These are phyloP conservation scores for Fraxinus nigra DNA, from an alignment of 305 asterid species.

Conservation along the genomic window DNA sequence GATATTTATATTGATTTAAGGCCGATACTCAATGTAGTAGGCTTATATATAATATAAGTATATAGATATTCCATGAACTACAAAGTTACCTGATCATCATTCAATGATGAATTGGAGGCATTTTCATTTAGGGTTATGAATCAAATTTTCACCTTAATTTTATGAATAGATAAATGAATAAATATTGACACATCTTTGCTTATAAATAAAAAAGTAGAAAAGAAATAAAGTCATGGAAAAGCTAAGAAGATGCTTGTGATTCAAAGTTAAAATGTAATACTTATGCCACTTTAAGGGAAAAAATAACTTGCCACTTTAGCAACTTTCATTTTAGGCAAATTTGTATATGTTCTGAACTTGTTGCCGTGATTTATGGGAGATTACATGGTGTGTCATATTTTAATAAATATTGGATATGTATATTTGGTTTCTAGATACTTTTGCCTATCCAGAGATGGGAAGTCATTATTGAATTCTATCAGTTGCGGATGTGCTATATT, in stretches of 20 bases:
- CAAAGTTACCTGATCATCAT: background rate
- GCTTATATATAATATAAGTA: background rate
- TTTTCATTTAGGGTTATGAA: background rate
- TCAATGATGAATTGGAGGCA: background rate
- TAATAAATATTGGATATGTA: background rate
- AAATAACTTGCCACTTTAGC: background rate
- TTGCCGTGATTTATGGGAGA: background rate
- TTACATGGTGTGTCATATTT: background rate
- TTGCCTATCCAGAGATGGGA: constrained; percentile 9
- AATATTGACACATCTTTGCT: background rate
- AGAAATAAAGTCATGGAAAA: background rate
- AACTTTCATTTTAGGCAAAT: background rate
- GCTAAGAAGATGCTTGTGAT: background rate
- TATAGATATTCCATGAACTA: background rate
- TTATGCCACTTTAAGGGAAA: background rate
- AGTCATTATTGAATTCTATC: background rate
- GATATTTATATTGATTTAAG: background rate
- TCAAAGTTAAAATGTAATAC: background rate
- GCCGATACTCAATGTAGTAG: constrained; percentile 10
- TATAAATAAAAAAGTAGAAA: background rate
- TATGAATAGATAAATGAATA: background rate
- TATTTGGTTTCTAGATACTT: constrained; percentile 17
- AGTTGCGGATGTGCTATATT: constrained; percentile 14
- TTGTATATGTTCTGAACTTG: background rate
- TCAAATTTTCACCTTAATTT: background rate